Conservation (phyloP, 1,139 yeast species). For the Meyerozyma guilliermondii region DNA sequence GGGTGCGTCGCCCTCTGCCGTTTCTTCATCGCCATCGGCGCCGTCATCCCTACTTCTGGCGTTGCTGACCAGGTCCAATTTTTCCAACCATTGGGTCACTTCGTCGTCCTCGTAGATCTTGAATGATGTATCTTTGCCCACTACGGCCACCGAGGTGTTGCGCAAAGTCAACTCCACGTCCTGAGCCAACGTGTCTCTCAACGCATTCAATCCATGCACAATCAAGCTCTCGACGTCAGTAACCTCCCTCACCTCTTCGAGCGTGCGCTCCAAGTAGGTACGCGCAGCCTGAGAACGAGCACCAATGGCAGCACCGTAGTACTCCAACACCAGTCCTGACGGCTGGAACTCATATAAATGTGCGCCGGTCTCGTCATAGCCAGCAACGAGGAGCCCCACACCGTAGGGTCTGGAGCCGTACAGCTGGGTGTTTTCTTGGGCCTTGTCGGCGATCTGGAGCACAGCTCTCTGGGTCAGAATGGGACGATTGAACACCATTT, state of each 20-base stretch:
- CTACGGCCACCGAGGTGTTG: conserved; percentile 88
- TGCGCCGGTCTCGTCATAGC: conserved; percentile 90
- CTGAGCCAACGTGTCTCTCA: conserved; percentile 90
- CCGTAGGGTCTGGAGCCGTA: conserved; percentile 98
- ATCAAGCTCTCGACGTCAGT: conserved; percentile 70
- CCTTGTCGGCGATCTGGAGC: conserved; percentile 86
- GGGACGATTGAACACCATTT: conserved; percentile 84
- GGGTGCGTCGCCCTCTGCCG: conserved; percentile 23
- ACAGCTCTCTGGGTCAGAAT: conserved; percentile 83
- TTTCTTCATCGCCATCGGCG: conserved; percentile 34
- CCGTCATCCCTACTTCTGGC: conserved; percentile 42
- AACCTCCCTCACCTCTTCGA: conserved; percentile 57
- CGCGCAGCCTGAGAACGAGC: conserved; percentile 98
- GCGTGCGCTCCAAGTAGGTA: conserved; percentile 85
- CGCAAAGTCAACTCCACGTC: conserved; percentile 83
- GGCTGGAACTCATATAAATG: conserved; percentile 95
- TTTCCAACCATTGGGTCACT: conserved; percentile 75
- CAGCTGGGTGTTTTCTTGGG: conserved; percentile 93
- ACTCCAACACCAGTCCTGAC: conserved; percentile 88
- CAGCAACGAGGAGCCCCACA: conserved; percentile 89
- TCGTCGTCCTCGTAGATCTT: conserved; percentile 80
- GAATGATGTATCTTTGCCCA: conserved; percentile 74
- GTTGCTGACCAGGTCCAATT: conserved; percentile 56
- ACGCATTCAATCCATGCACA: conserved; percentile 82
- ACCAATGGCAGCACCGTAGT: conserved; percentile 93